phyloP scores from a whole-genome alignment of 2,329 filamentous ascomycete species.

The Ceratocystis ficicola region DNA sequence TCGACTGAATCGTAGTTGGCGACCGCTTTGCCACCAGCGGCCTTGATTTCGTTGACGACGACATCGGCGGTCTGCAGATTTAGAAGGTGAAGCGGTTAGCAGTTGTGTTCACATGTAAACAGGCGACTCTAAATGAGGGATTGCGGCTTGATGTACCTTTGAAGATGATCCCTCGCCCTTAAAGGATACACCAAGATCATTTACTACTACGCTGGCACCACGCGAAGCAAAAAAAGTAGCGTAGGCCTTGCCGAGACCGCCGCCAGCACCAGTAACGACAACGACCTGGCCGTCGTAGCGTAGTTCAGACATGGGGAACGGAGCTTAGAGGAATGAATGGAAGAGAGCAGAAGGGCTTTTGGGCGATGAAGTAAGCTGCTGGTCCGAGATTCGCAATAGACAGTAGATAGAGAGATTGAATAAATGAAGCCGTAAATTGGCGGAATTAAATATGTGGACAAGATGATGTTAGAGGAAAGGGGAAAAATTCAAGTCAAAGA shows the following conservation, averaged over 20 bases:
- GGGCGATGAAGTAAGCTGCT: neutral
- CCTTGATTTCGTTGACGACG: conserved; percentile 71
- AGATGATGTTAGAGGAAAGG: no score
- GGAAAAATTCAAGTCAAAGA: neutral
- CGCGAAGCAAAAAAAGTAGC: conserved; percentile 84
- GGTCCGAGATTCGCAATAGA: no score
- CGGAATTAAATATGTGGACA: no score
- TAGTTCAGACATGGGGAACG: conserved; percentile 50
- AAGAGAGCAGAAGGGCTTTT: neutral
- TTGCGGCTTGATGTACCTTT: conserved; percentile 50
- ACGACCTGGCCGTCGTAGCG: conserved; percentile 76
- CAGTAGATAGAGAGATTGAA: no score
- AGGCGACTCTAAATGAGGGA: neutral
- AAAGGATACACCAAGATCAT: conserved; percentile 86
- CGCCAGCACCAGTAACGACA: conserved; percentile 70
- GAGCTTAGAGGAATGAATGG: neutral
- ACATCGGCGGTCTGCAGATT: conserved; percentile 59
- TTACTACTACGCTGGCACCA: conserved; percentile 90
- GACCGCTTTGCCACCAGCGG: conserved; percentile 84
- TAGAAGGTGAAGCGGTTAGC: neutral
- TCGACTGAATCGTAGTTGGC: conserved; percentile 96
- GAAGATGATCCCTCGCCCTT: conserved; percentile 80
- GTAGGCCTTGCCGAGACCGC: conserved; percentile 68
- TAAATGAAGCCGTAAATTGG: no score
- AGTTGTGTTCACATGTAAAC: neutral